Percentiles rank a stretch among this genome's conserved stretches.
Evolutionary conservation across 2,329 filamentous ascomycete species (phyloP).

Genomic region (Pseudodiploospora longispora): DNA sequence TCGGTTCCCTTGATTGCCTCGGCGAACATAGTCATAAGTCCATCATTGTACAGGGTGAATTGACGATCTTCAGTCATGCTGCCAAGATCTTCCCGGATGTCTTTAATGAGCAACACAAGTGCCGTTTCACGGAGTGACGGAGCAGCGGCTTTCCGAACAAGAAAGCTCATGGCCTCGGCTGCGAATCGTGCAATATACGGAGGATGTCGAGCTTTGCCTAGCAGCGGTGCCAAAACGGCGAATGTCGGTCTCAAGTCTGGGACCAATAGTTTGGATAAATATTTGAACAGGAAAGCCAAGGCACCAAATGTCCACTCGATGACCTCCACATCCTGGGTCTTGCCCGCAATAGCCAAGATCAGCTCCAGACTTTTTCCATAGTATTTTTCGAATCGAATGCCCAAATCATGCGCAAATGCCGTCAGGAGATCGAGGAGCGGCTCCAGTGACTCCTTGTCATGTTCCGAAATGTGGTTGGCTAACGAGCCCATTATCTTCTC

Average conservation of each 20-base stretch:
- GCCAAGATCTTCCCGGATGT: slow-evolving; percentile 62
- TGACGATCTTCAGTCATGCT: slow-evolving; percentile 45
- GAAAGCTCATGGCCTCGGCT: slow-evolving; percentile 88
- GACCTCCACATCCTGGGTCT: slow-evolving; percentile 72
- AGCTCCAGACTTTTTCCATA: slow-evolving; percentile 69
- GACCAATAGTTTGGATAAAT: slow-evolving; percentile 78
- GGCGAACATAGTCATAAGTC: slow-evolving; percentile 84
- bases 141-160: slow-evolving; percentile 80
- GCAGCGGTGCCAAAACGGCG: slow-evolving; percentile 71
- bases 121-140: slow-evolving; percentile 68
- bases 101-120: slow-evolving; percentile 60
- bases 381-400: slow-evolving; percentile 78
- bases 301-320: slow-evolving; percentile 97
- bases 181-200: slow-evolving; percentile 85
- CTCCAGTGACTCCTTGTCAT: slow-evolving; percentile 74
- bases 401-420: slow-evolving; percentile 91
- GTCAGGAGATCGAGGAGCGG: slow-evolving; percentile 81
- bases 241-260: slow-evolving; percentile 80
- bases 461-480: slow-evolving; percentile 65
- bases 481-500: slow-evolving; percentile 74
- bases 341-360: slow-evolving; percentile 70
- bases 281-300: slow-evolving; percentile 94
- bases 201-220: slow-evolving; percentile 76
- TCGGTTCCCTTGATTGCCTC: slow-evolving; percentile 66
- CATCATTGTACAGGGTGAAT: slow-evolving; percentile 68